Base-by-base conservation (phyloP, 2,329 filamentous ascomycete genomes). In the Coniochaeta prunicola region DNA sequence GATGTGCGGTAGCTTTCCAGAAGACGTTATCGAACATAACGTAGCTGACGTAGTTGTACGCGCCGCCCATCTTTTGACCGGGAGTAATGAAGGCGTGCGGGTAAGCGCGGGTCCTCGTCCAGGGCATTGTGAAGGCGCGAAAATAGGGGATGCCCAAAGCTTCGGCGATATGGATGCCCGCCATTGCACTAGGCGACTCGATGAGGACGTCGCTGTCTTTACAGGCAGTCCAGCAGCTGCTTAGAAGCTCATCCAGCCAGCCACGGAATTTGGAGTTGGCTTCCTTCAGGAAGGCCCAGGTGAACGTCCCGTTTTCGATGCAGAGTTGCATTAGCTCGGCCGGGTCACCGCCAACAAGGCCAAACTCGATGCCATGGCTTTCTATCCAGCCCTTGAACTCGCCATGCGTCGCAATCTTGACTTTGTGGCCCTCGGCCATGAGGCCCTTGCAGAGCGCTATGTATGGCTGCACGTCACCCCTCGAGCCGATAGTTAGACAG, bases 301-400 rank as follows among this genome's bases (percentile, higher is more conserved):
- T 97, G 69, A 99, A 99, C 76, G 96, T 97, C 67, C 94, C 94
- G 69, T 97, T 91, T 70, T 97, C 92, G 55, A 97, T 93, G 69
- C 94, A 99, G 42, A 99, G 86, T 1, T 89, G 84, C 93, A 99
- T 97, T 53, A 99, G 81, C 73, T 97, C 93, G 33, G 86, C 91
- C 0, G 94, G 94, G 68, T 99, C 92, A 33, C 94, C 94, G 62
- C 89, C 92, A 0, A 99, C 89, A 8, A 88, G 86, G 4, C 85
- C 86, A 71, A 97, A 99, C 61, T 94, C 91, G 66, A 99, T 97
- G 0, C 93, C 94, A 69, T 97, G 91, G n/a, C 86, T 84, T 69
- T 91, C 84, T 50, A 99, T 84, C 92, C 93, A 99, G 15, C 79
- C 82, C 66, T 89, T 87, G 67, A 99, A 99, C 71, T 97, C 93